Percentiles rank a stretch among this genome's conserved stretches.
phyloP scores from a whole-genome alignment of 2,329 filamentous ascomycete genomes.

The Aspergillus spinulosporus region DNA sequence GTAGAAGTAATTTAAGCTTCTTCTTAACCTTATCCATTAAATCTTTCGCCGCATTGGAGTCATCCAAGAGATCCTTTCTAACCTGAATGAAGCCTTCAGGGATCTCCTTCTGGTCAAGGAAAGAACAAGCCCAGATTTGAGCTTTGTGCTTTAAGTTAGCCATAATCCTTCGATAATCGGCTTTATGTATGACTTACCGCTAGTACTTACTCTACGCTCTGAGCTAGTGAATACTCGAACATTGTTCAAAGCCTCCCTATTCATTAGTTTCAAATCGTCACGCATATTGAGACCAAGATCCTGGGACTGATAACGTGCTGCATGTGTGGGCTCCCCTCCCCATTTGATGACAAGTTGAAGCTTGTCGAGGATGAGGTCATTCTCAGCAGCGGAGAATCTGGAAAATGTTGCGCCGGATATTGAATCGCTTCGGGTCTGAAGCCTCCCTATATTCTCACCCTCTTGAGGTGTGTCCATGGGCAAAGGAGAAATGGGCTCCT shows the following conservation, averaged over 20 bases:
- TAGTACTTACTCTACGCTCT: slow-evolving; percentile 89
- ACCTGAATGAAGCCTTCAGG: slow-evolving; percentile 84
- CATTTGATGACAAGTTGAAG: slow-evolving; percentile 97
- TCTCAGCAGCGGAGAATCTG: slow-evolving; percentile 87
- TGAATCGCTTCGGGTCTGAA: slow-evolving; percentile 73
- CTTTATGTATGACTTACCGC: slow-evolving; percentile 47
- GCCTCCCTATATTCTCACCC: slow-evolving; percentile 42
- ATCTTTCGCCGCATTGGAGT: slow-evolving; percentile 97
- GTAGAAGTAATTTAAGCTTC: slow-evolving; percentile 89
- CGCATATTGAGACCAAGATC: slow-evolving; percentile 95
- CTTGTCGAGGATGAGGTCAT: slow-evolving; percentile 91
- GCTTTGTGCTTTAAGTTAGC: slow-evolving; percentile 49
- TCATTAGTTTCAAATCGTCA: slow-evolving; percentile 89
- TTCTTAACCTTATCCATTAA: slow-evolving; percentile 99
- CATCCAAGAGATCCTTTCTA: slow-evolving; percentile 90
- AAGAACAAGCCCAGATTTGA: slow-evolving; percentile 91
- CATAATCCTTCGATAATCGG: background rate
- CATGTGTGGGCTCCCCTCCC: slow-evolving; percentile 97
- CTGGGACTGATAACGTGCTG: slow-evolving; percentile 91
- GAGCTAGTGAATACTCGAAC: slow-evolving; percentile 95
- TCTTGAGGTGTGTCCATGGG: slow-evolving; percentile 25
- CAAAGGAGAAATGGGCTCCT: slow-evolving; percentile 24
- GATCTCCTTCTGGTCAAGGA: slow-evolving; percentile 82
- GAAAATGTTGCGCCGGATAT: slow-evolving; percentile 89
- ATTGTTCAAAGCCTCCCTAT: slow-evolving; percentile 86